Percentiles rank a stretch among this genome's conserved stretches.
Conservation (phyloP, 495 filamentous ascomycete genomes). For the Penicillium robsamsonii region DNA sequence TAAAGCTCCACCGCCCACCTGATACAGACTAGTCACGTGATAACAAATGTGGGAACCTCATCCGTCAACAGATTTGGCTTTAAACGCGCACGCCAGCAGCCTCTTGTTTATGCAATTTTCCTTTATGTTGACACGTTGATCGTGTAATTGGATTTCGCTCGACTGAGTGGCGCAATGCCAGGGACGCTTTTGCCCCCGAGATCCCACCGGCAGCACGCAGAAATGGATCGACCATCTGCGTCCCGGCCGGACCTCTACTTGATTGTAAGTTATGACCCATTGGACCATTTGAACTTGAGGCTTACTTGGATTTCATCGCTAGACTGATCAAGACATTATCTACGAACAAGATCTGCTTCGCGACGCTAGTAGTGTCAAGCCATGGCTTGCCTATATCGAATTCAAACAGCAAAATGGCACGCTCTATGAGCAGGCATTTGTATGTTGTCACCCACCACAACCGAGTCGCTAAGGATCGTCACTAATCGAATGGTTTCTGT, state of each 20-base stretch:
- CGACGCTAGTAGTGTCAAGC: conserved; percentile 82
- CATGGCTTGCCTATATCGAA: conserved; percentile 94
- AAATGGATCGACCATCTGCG: conserved; percentile 47
- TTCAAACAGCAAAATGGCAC: conserved; percentile 87
- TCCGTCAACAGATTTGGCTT: conserved; percentile 21
- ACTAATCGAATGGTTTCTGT: conserved; percentile 8
- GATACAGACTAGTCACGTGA: conserved; percentile 35
- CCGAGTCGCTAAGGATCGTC: neutral
- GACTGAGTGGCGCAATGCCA: conserved; percentile 54
- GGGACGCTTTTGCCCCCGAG: conserved; percentile 59
- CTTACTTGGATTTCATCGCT: conserved; percentile 16
- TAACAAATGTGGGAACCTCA: conserved; percentile 25
- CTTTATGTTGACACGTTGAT: conserved; percentile 32
- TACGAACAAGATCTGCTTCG: conserved; percentile 96
- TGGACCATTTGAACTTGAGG: conserved; percentile 2
- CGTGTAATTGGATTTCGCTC: conserved; percentile 43
- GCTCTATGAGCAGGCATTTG: conserved; percentile 87
- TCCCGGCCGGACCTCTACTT: conserved; percentile 66
- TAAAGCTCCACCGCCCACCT: conserved; percentile 32
- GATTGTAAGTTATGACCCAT: conserved; percentile 58
- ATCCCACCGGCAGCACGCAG: conserved; percentile 51
- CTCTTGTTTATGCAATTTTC: conserved; percentile 30
- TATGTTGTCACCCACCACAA: conserved; percentile 34
- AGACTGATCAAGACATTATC: conserved; percentile 84
- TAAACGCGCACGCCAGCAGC: conserved; percentile 29